These are phyloP conservation scores for Mycena leptocephala DNA, from an alignment of 768 basidiomycete genomes.

Conservation along the genomic window DNA sequence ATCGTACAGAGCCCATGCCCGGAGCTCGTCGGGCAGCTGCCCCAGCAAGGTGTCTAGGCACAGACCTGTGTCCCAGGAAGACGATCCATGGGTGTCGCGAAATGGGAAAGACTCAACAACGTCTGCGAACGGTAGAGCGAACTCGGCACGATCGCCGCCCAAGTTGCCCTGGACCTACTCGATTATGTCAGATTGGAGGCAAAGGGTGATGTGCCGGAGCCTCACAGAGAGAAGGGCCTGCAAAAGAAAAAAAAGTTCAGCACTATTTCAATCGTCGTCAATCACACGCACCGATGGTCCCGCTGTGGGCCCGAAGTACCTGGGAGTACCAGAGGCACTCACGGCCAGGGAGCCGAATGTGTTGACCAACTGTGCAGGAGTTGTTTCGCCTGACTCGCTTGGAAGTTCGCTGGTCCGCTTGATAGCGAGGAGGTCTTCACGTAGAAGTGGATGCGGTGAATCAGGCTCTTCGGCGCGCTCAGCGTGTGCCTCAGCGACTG, in stretches of 20 bases:
- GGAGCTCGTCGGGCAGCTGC: constrained; percentile 7
- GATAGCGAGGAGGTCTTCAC: not conserved
- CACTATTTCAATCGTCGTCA: not conserved
- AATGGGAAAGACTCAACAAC: not conserved
- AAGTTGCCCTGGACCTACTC: not conserved
- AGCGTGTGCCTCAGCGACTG: not conserved
- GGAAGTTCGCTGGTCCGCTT: constrained; percentile 7
- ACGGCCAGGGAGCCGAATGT: constrained; percentile 10
- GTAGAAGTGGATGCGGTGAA: constrained; percentile 17
- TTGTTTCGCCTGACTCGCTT: too few species aligned
- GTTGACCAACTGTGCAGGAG: too few species aligned
- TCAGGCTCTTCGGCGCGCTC: not conserved
- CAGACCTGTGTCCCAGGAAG: not conserved
- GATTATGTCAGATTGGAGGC: not conserved
- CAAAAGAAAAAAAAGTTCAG: not conserved
- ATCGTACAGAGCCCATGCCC: constrained; percentile 12
- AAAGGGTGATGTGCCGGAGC: not conserved
- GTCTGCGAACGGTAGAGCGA: not conserved
- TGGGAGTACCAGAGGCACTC: not conserved
- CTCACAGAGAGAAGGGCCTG: constrained; percentile 21
- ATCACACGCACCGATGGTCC: constrained; percentile 20
- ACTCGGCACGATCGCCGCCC: not conserved
- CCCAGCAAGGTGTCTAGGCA: not conserved
- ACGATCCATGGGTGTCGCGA: not conserved
- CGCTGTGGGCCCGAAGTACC: constrained; percentile 29